Evolutionary conservation across 257 asterid genomes (phyloP).

Genomic region (Anisodus tanguticus): DNA sequence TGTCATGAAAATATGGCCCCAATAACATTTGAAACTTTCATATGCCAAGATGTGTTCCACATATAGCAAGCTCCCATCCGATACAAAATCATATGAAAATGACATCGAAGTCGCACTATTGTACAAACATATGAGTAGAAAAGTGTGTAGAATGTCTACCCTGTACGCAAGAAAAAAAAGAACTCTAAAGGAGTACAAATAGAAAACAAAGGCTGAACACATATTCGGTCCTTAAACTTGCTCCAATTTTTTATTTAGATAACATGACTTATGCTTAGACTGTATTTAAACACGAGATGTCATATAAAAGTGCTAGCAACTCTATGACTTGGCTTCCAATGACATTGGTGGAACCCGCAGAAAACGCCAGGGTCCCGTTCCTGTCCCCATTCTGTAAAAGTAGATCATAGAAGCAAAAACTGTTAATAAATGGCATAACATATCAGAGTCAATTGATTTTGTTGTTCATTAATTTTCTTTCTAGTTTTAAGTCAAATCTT

Average conservation of each 20-base stretch:
- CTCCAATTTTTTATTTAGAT: too few species aligned
- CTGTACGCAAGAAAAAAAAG: background rate
- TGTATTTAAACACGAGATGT: too few species aligned
- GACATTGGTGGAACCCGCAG: constrained; percentile 44
- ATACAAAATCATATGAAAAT: too few species aligned
- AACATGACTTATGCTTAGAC: too few species aligned
- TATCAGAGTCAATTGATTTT: background rate
- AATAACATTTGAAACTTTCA: too few species aligned
- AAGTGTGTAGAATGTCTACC: background rate
- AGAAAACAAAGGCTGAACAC: background rate
- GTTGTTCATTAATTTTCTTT: background rate
- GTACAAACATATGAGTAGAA: background rate
- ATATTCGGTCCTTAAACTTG: too few species aligned
- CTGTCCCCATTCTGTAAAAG: constrained; percentile 79
- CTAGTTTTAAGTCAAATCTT: too few species aligned
- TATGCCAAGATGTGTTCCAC: too few species aligned
- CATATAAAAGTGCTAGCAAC: background rate
- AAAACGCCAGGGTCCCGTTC: constrained; percentile 90
- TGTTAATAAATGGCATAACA: too few species aligned
- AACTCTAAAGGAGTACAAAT: background rate
- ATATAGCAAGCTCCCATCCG: too few species aligned
- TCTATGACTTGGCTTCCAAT: constrained; percentile 26
- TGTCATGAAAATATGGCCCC: too few species aligned
- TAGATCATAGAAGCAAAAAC: too few species aligned
- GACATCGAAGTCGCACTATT: background rate